These are phyloP conservation scores for Penicillium longicatenatum DNA, from an alignment of 495 filamentous ascomycete species.

Conservation along the genomic window DNA sequence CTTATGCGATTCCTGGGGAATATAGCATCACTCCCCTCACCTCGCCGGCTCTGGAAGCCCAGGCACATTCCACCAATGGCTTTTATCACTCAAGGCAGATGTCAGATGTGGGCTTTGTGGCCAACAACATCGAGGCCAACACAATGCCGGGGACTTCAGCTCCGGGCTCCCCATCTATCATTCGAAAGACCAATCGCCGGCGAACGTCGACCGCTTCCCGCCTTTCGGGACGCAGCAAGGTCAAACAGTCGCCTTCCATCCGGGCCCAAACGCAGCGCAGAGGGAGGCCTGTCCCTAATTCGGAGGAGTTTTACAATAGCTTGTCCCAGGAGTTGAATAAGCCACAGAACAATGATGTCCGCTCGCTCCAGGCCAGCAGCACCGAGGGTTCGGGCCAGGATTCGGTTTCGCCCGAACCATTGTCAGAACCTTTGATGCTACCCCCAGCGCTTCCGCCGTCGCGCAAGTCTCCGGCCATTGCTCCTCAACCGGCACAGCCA, in stretches of 20 bases:
- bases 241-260: constrained; percentile 82
- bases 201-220: constrained; percentile 42
- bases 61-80: constrained; percentile 48
- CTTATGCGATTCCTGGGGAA: constrained; percentile 81
- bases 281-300: constrained; percentile 59
- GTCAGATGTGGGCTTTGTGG: constrained; percentile 44
- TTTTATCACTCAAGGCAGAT: constrained; percentile 40
- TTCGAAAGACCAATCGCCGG: constrained; percentile 35
- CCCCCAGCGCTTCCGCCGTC: constrained; percentile 62
- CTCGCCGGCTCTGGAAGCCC: constrained; percentile 86
- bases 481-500: constrained; percentile 36
- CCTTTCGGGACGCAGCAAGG: constrained; percentile 49
- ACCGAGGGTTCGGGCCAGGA: constrained; percentile 65
- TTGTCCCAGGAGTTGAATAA: constrained; percentile 37
- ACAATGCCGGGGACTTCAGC: constrained; percentile 40
- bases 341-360: constrained; percentile 34
- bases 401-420: constrained; percentile 70
- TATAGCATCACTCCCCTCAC: constrained; percentile 87
- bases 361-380: constrained; percentile 45
- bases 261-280: constrained; percentile 66
- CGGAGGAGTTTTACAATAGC: constrained; percentile 47
- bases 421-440: constrained; percentile 70
- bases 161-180: constrained; percentile 32
- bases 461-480: constrained; percentile 56
- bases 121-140: constrained; percentile 51